Evolutionary conservation across 2,329 filamentous ascomycete genomes (phyloP).

Genomic region (Aspergillus sp.): DNA sequence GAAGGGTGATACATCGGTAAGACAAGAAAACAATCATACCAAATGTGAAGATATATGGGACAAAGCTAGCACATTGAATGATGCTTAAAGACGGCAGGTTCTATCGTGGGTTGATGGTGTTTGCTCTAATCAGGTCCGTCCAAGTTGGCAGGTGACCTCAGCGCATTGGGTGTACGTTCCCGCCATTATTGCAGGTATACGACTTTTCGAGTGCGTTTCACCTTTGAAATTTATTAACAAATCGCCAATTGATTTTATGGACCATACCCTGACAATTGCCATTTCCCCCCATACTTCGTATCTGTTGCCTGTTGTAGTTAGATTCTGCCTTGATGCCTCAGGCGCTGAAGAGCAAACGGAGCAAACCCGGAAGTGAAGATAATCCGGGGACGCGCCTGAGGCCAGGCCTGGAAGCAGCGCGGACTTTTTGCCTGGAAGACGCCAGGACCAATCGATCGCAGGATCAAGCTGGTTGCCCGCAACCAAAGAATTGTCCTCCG

Average conservation of each 20-base stretch:
- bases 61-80: not conserved
- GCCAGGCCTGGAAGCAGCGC: constrained; percentile 17
- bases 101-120: not conserved
- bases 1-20: constrained; percentile 13
- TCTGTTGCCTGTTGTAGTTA: not conserved
- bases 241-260: not conserved
- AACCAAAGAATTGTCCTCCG: constrained; percentile 18
- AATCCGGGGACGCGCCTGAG: constrained; percentile 24
- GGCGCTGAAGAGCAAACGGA: not conserved
- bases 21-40: not conserved
- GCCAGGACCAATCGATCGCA: constrained; percentile 23
- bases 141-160: not conserved
- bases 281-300: constrained; percentile 3
- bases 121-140: not conserved
- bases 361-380: constrained; percentile 15
- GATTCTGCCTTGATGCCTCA: not conserved
- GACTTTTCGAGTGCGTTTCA: not conserved
- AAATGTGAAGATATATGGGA: not conserved
- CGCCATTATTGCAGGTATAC: not conserved
- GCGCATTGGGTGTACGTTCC: not conserved
- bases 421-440: constrained; percentile 24
- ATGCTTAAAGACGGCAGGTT: not conserved
- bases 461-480: constrained; percentile 20
- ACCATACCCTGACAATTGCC: not conserved
- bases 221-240: not conserved